Base-by-base conservation (phyloP, 768 basidiomycete species). In the Phanerochaete sordida region DNA sequence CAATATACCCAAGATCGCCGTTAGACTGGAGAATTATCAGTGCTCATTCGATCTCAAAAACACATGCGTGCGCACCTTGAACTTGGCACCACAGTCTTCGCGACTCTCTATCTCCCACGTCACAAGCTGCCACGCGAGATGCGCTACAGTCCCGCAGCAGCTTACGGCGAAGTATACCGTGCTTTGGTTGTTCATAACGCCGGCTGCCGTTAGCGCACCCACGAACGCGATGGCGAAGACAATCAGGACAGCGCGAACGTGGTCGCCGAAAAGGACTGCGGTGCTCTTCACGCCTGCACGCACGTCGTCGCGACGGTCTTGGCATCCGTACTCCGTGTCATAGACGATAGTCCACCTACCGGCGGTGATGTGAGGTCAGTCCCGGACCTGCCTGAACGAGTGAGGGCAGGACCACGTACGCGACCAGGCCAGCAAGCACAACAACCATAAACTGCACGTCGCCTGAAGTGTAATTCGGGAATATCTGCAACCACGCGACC, bases 251-350 rank as follows among this genome's bases (percentile, higher is more conserved):
- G 81, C 78, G 1, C 81, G 77, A 27, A 88, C 83, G 70, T 80
- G 78, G 3, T 76, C 70, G 15, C 86, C 87, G 66, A 88, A 89
- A 11, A 89, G 78, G 44, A 91, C 80, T 0, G 91, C 89, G 23
- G 87, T 91, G 6, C 88, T 91, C 61, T 84, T 83, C 39, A 91
- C 84, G 16, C 87, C 87, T 56, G 82, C 84, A 54, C 83, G 80
- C 35, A 85, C 70, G 69, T 93, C 90, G 73, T 91, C 91, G 56
- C 78, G 71, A 54, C 86, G 84, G 70, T 93, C 91, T 76, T 91
- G 83, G 68, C 87, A 90, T n/a, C 87, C 90, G 68, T 93, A 92
- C 59, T 88, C 84, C 9, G 87, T 87, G 69, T 90, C 80, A 67
- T 80, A 81, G 43, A 76, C 69, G 49, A 81, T 73, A 27, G 77